Percentiles rank a stretch among this genome's conserved stretches.
Evolutionary conservation across 768 basidiomycete species (phyloP).

Genomic region (Pisolithus microcarpus): DNA sequence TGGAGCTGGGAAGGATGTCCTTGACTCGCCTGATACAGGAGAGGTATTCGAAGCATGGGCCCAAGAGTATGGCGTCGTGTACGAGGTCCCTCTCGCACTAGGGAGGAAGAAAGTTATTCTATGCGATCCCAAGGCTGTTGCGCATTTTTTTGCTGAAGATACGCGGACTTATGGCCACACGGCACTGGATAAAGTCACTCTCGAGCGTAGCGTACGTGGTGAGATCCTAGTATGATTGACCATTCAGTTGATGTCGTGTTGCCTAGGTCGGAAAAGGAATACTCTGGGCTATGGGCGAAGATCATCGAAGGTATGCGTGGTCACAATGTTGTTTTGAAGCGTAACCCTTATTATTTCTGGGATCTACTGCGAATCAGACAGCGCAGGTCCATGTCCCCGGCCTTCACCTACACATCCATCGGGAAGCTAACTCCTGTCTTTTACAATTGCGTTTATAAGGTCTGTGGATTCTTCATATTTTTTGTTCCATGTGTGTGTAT

Average conservation of each 20-base stretch:
- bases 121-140: conserved; percentile 40
- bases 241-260: conserved; percentile 8
- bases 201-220: conserved; percentile 26
- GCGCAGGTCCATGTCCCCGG: conserved; percentile 21
- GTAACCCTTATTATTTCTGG: too few relatives aligned
- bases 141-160: conserved; percentile 44
- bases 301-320: background rate
- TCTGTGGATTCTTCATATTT: background rate
- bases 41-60: conserved; percentile 38
- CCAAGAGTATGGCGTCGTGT: conserved; percentile 38
- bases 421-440: conserved; percentile 18
- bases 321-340: background rate
- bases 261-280: conserved; percentile 11
- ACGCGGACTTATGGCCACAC: conserved; percentile 40
- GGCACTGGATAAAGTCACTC: conserved; percentile 27
- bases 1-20: background rate
- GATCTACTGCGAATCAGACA: conserved; percentile 4
- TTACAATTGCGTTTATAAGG: conserved; percentile 25
- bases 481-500: background rate
- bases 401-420: conserved; percentile 20
- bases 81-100: conserved; percentile 29
- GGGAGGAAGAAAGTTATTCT: conserved; percentile 32
- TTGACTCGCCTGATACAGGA: background rate
- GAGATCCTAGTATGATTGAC: background rate
- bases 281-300: background rate